These are phyloP conservation scores for Senna siamea DNA, from an alignment of 306 rosid genomes.

Conservation along the genomic window DNA sequence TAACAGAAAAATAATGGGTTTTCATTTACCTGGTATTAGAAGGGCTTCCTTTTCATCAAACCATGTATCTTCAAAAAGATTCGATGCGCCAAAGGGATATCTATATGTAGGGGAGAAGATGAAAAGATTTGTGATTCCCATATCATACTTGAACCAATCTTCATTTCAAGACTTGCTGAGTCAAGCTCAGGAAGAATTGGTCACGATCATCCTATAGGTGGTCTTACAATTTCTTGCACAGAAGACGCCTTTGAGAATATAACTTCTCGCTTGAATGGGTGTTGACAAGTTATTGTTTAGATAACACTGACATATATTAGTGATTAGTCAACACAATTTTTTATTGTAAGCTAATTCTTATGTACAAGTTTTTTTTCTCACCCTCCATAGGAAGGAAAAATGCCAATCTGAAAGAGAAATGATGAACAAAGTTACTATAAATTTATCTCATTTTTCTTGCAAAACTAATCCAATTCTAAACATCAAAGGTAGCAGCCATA, in stretches of 20 bases:
- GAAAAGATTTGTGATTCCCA: conserved; percentile 50
- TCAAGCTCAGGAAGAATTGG: conserved; percentile 54
- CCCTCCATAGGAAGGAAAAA: not conserved
- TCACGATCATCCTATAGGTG: conserved; percentile 62
- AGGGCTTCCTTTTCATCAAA: conserved; percentile 13
- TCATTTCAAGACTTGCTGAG: conserved; percentile 46
- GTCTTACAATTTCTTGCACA: conserved; percentile 55
- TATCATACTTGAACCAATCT: conserved; percentile 50
- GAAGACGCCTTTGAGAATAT: conserved; percentile 22
- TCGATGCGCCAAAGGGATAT: conserved; percentile 51
- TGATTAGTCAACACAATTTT: conserved; percentile 16
- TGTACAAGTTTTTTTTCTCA: not conserved
- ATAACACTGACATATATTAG: conserved; percentile 14
- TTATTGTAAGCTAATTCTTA: not conserved
- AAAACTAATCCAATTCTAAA: no score
- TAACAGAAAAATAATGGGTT: conserved; percentile 35
- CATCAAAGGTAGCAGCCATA: no score
- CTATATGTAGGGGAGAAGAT: conserved; percentile 53
- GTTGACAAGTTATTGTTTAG: not conserved
- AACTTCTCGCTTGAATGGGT: conserved; percentile 1
- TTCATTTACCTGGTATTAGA: conserved; percentile 35
- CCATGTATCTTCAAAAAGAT: conserved; percentile 29
- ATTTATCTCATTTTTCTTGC: no score
- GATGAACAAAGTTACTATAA: not conserved
- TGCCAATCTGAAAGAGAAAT: not conserved